Base-by-base conservation (phyloP, 345 rosid species). In the Eucalyptus sp. region DNA sequence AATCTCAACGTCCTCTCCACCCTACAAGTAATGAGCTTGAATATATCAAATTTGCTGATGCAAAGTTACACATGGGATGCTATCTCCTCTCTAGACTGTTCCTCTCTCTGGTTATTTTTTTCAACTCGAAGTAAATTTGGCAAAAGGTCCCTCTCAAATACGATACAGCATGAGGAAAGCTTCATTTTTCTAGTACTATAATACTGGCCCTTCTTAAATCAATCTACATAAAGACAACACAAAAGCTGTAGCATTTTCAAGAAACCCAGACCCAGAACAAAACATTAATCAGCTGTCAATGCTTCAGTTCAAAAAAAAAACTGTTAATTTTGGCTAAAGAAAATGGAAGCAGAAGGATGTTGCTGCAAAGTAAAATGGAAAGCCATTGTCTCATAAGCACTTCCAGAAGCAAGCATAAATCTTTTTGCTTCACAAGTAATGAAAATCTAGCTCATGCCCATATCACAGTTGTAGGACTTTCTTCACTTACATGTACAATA, bases 1-100 rank as follows among this genome's bases (percentile, higher is more conserved):
- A 87, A 98, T 90, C 92, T 98, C 99, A 17, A 93, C 94, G 89
- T 91, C 94, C 64, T 93, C 96, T 90, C 96, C 98, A 93, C 92
- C 98, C 99, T 97, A 93, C 89, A 86, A 90, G 89, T 83, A 48
- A 60, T 31, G 76, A 41, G 22, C 52, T 88, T 50, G 41, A 89
- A 86, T 25, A 48, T 87, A 66, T 76, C 83, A 41, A 76, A 27
- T 37, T 37, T 37, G 83, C 43, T 41, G 83, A 76, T 37, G 48
- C 48, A 76, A 71, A 37, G 24, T 76, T 41, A 76, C 48, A 76
- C 83, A 41, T 9, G 2, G 48, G 83, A 76, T 76, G 29, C 48
- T 76, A 76, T 76, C 83, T 76, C 83, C 83, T 76, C 83, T 76
- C 83, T 37, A 41, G 83, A 76, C 48, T 76, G 48, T 41, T 37